Evolutionary conservation across 1,139 yeast species (phyloP).

Genomic region (Magnusiomyces suaveolens): DNA sequence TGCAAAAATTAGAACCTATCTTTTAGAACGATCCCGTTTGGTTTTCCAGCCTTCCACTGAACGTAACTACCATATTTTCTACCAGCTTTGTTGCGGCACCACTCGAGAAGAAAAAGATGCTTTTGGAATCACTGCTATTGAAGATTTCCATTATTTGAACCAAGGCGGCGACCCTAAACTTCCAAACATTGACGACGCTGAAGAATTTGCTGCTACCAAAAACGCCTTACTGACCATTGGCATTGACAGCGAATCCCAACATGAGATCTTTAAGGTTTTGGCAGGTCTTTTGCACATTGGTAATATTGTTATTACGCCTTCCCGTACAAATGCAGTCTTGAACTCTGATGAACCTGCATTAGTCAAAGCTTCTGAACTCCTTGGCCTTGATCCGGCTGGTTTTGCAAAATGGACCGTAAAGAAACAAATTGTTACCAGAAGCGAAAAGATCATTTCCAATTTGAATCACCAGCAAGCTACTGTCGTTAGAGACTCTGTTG

Average conservation of each 20-base stretch:
- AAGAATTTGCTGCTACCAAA: conserved; percentile 64
- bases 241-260: conserved; percentile 49
- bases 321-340: conserved; percentile 75
- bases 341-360: conserved; percentile 81
- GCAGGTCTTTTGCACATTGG: conserved; percentile 92
- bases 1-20: conserved; percentile 85
- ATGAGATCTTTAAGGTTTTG: conserved; percentile 62
- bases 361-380: conserved; percentile 70
- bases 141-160: conserved; percentile 71
- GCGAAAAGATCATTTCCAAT: conserved; percentile 82
- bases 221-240: conserved; percentile 78
- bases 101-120: conserved; percentile 47
- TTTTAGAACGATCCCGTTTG: conserved; percentile 85
- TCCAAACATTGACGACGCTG: conserved; percentile 70
- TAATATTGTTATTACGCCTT: conserved; percentile 78
- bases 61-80: conserved; percentile 91
- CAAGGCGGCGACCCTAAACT: conserved; percentile 79
- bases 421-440: conserved; percentile 86
- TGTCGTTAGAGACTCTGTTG: conserved; percentile 91
- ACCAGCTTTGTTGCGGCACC: conserved; percentile 79
- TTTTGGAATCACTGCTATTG: conserved; percentile 49
- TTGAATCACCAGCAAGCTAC: conserved; percentile 75
- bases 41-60: conserved; percentile 86
- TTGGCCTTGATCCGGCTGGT: conserved; percentile 64
- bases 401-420: conserved; percentile 91